Evolutionary conservation across 1,139 yeast species (phyloP).

Genomic region (Nakaseomyces glabratus): DNA sequence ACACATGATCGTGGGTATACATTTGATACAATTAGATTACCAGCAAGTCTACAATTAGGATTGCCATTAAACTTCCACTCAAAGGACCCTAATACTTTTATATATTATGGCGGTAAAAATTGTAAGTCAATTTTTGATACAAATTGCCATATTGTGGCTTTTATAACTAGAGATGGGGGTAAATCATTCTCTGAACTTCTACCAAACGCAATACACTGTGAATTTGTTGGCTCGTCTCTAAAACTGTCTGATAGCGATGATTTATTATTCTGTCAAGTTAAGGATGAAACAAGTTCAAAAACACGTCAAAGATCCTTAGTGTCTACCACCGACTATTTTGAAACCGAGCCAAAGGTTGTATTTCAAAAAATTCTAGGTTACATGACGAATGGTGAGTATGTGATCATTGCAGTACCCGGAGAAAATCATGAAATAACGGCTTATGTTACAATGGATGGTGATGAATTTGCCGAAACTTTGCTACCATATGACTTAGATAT

Average conservation of each 20-base stretch:
- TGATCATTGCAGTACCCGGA: constrained; percentile 56
- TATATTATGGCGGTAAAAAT: constrained; percentile 57
- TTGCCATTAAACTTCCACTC: constrained; percentile 49
- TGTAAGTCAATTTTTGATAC: constrained; percentile 41
- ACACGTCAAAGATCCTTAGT: constrained; percentile 31
- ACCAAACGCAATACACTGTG: constrained; percentile 51
- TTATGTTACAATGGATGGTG: constrained; percentile 76
- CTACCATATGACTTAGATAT: constrained; percentile 58
- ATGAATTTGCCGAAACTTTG: constrained; percentile 63
- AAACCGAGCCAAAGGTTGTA: constrained; percentile 30
- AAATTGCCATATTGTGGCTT: constrained; percentile 50
- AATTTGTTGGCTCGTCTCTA: constrained; percentile 52
- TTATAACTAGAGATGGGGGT: constrained; percentile 59
- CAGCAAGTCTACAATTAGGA: constrained; percentile 39
- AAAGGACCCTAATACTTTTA: constrained; percentile 45
- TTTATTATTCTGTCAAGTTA: constrained; percentile 52
- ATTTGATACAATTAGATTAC: constrained; percentile 42
- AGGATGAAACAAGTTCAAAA: constrained; percentile 29
- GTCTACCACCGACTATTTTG: constrained; percentile 48
- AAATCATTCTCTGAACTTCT: constrained; percentile 44
- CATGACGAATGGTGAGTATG: constrained; percentile 55
- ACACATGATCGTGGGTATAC: constrained; percentile 63
- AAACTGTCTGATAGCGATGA: constrained; percentile 36
- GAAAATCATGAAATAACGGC: constrained; percentile 45
- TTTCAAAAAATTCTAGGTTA: constrained; percentile 55